These are phyloP conservation scores for Paracoccidioides lutzii DNA, from an alignment of 2,329 filamentous ascomycete species.

Conservation along the genomic window DNA sequence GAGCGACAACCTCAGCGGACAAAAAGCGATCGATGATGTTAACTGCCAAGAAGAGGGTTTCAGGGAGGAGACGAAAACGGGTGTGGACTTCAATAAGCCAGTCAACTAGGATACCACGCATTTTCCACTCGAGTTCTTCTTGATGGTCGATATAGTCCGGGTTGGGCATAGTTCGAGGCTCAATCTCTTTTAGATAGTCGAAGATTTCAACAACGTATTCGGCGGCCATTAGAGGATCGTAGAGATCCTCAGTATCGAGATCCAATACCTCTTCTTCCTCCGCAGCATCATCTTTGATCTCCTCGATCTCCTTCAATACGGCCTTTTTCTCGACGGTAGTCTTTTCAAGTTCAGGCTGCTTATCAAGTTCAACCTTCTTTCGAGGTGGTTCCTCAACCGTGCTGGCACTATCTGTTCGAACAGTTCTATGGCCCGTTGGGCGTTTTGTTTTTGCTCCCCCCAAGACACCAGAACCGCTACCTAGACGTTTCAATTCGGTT, in stretches of 20 bases:
- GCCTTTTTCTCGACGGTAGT: background rate
- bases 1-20: conserved; percentile 82
- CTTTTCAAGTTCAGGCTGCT: conserved; percentile 20
- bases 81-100: conserved; percentile 95
- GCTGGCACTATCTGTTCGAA: conserved; percentile 48
- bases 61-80: conserved; percentile 79
- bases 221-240: conserved; percentile 94
- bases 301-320: background rate
- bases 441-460: conserved; percentile 56
- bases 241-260: conserved; percentile 73
- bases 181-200: conserved; percentile 73
- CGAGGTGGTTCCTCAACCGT: conserved; percentile 56
- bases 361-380: conserved; percentile 51
- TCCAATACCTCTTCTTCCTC: conserved; percentile 38
- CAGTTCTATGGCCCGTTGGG: conserved; percentile 39
- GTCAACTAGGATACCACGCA: conserved; percentile 93
- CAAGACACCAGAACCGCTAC: conserved; percentile 57
- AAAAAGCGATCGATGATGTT: conserved; percentile 98
- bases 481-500: conserved; percentile 56
- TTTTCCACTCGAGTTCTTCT: conserved; percentile 94
- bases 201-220: conserved; percentile 97
- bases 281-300: conserved; percentile 18
- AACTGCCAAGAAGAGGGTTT: conserved; percentile 87
- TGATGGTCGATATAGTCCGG: conserved; percentile 94
- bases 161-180: conserved; percentile 65